phyloP scores from a whole-genome alignment of 352 stramenopile species.

The Pythium phragmitis region DNA sequence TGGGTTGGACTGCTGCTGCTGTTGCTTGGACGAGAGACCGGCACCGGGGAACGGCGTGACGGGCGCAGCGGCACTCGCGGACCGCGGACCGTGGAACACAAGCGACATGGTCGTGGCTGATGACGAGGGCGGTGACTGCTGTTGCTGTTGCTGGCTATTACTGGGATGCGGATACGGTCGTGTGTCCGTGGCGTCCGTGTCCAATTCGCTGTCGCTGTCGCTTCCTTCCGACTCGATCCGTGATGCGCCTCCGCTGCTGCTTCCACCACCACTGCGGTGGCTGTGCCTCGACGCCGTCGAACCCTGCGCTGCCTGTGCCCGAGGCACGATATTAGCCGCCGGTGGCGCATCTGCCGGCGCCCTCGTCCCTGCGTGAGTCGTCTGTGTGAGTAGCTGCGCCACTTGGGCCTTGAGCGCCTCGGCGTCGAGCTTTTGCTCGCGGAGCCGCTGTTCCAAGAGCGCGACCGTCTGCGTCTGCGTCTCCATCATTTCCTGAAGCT shows the following conservation, averaged over 20 bases:
- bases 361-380: constrained; percentile 17
- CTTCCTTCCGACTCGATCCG: constrained; percentile 10
- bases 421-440: constrained; percentile 56
- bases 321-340: neutral
- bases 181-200: constrained; percentile 21
- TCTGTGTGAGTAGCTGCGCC: constrained; percentile 29
- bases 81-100: constrained; percentile 16
- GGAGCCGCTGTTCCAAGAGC: constrained; percentile 50
- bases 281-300: constrained; percentile 10
- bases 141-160: constrained; percentile 1
- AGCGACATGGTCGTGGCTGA: constrained; percentile 27
- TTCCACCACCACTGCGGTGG: constrained; percentile 1
- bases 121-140: neutral
- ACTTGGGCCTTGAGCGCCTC: constrained; percentile 54
- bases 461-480: constrained; percentile 56
- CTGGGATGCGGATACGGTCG: constrained; percentile 21
- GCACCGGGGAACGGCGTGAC: constrained; percentile 14
- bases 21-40: neutral
- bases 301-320: neutral
- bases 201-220: constrained; percentile 46
- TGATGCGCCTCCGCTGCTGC: neutral
- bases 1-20: neutral
- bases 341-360: neutral
- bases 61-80: constrained; percentile 6
- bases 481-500: constrained; percentile 58